phyloP scores from a whole-genome alignment of 2,329 filamentous ascomycete genomes.

The Beauveria medogensis region DNA sequence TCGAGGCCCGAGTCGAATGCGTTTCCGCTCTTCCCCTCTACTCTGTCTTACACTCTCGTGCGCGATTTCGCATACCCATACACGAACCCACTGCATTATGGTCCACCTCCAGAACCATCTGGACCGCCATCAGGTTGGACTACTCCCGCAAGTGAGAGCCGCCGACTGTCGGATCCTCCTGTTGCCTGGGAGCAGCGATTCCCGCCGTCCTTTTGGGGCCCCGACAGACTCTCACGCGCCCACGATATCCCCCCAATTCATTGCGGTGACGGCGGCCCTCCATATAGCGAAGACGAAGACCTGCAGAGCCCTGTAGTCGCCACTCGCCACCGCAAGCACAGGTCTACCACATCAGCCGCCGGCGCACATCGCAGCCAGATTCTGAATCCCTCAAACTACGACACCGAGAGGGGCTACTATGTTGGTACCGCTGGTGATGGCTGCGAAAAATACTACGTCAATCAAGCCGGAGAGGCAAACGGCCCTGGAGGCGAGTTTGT shows the following conservation, averaged over 20 bases:
- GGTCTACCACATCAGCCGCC: conserved; percentile 51
- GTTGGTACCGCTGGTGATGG: conserved; percentile 60
- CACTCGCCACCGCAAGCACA: conserved; percentile 78
- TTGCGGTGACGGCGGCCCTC: conserved; percentile 81
- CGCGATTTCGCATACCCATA: conserved; percentile 90
- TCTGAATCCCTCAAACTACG: conserved; percentile 42
- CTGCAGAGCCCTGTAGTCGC: conserved; percentile 85
- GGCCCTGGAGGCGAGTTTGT: conserved; percentile 74
- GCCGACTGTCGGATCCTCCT: conserved; percentile 77
- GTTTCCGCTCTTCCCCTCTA: conserved; percentile 78
- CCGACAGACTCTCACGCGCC: conserved; percentile 49
- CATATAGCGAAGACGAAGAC: conserved; percentile 94
- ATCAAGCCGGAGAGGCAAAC: conserved; percentile 60
- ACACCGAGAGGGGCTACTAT: conserved; percentile 58
- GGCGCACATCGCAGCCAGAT: conserved; percentile 35
- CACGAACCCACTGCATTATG: conserved; percentile 84
- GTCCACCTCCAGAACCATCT: conserved; percentile 69
- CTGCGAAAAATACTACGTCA: conserved; percentile 67
- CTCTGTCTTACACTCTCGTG: conserved; percentile 78
- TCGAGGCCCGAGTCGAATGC: conserved; percentile 76
- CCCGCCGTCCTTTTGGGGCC: conserved; percentile 48
- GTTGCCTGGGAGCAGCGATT: conserved; percentile 64
- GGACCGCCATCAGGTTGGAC: conserved; percentile 66
- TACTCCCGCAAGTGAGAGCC: conserved; percentile 75
- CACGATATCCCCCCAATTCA: conserved; percentile 74